Percentiles rank a stretch among this genome's conserved stretches.
These are phyloP conservation scores for Typha latifolia DNA, from an alignment of 176 grass and related monocot species.

Conservation along the genomic window DNA sequence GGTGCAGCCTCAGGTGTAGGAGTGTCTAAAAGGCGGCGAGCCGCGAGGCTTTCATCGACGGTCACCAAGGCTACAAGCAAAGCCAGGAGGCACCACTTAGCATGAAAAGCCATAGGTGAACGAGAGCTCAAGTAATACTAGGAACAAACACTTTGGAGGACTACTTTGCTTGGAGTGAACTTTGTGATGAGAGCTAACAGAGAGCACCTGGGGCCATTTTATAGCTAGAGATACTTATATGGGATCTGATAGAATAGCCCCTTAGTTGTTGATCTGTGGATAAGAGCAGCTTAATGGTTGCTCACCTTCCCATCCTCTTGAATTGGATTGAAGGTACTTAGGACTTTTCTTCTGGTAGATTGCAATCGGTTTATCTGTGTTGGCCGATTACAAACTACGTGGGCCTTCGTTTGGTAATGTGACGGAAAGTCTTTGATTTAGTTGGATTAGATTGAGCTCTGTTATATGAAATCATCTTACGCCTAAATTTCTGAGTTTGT, in stretches of 20 bases:
- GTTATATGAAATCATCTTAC: no score
- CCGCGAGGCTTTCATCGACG: conserved; percentile 37
- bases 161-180: no score
- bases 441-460: no score
- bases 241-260: not conserved
- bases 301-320: not conserved
- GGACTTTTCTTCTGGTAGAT: not conserved
- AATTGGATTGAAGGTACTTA: not conserved
- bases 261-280: not conserved
- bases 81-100: conserved; percentile 26
- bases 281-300: not conserved
- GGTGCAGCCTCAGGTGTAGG: conserved; percentile 33
- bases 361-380: no score
- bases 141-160: not conserved
- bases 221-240: not conserved
- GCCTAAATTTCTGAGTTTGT: no score
- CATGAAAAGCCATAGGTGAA: conserved; percentile 31
- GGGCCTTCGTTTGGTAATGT: no score
- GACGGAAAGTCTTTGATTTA: no score
- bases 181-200: not conserved
- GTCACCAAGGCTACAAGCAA: conserved; percentile 36
- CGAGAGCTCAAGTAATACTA: not conserved
- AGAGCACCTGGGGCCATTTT: not conserved
- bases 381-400: no score
- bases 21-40: conserved; percentile 58